Percentiles rank a stretch among this genome's conserved stretches.
phyloP scores from a whole-genome alignment of 2,329 filamentous ascomycete species.

The Metarhizium rileyi region DNA sequence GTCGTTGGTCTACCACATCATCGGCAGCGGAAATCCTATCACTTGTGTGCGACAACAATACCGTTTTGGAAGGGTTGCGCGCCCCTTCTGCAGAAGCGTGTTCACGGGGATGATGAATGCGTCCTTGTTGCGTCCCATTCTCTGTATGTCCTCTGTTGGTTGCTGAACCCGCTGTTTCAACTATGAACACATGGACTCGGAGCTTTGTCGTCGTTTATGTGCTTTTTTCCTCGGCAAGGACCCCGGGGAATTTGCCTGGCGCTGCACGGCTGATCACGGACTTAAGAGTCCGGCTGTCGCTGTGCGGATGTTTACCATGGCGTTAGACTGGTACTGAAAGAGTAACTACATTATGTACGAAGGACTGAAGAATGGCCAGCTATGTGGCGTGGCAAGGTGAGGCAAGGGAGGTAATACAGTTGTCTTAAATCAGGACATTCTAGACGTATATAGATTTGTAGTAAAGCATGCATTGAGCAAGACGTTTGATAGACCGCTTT shows the following conservation, averaged over 20 bases:
- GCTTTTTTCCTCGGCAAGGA: neutral
- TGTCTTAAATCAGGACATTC: neutral
- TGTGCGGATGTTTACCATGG: neutral
- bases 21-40: neutral
- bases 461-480: constrained; percentile 12
- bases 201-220: neutral
- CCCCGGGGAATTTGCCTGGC: neutral
- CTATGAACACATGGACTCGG: neutral
- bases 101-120: neutral
- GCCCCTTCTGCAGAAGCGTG: too few species aligned
- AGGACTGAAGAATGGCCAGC: neutral
- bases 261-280: neutral
- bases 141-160: neutral
- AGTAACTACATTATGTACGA: neutral
- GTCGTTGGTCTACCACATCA: neutral
- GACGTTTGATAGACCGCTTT: constrained; percentile 12
- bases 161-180: neutral
- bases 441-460: constrained; percentile 3
- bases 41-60: neutral
- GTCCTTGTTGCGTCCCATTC: neutral
- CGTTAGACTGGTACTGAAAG: neutral
- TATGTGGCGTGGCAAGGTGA: neutral
- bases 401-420: neutral
- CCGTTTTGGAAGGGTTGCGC: neutral
- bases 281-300: neutral